These are phyloP conservation scores for Elsinoe batatas DNA, from an alignment of 2,329 filamentous ascomycete genomes.

Conservation along the genomic window DNA sequence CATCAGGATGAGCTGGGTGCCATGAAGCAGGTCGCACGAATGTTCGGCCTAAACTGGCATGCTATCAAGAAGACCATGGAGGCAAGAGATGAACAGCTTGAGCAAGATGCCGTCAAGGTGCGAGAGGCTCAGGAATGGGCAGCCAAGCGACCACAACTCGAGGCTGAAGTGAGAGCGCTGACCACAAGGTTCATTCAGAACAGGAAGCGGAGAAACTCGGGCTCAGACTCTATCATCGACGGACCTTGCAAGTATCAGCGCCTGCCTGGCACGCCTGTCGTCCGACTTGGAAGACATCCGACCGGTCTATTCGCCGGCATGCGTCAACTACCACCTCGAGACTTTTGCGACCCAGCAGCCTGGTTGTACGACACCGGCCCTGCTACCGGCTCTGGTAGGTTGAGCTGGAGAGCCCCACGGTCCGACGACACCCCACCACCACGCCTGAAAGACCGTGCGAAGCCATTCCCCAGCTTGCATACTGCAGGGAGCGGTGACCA, in stretches of 20 bases:
- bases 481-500: too few relatives aligned
- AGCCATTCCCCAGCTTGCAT: too few relatives aligned
- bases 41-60: not conserved
- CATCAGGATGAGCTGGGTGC: not conserved
- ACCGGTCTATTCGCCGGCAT: too few relatives aligned
- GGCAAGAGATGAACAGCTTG: not conserved
- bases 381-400: too few relatives aligned
- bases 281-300: not conserved
- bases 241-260: not conserved
- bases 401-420: too few relatives aligned
- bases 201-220: not conserved
- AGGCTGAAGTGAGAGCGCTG: not conserved
- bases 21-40: not conserved
- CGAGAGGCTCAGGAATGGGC: too few relatives aligned
- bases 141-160: not conserved
- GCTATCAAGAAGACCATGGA: not conserved
- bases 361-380: too few relatives aligned
- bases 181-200: not conserved
- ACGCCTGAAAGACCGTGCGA: too few relatives aligned
- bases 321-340: too few relatives aligned
- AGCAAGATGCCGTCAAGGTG: too few relatives aligned
- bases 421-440: too few relatives aligned
- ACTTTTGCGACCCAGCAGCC: too few relatives aligned
- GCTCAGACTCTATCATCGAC: not conserved
- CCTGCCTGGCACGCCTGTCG: not conserved